Conservation (phyloP, 1,284 basidiomycete genomes). For the Boletellus deceptivus region DNA sequence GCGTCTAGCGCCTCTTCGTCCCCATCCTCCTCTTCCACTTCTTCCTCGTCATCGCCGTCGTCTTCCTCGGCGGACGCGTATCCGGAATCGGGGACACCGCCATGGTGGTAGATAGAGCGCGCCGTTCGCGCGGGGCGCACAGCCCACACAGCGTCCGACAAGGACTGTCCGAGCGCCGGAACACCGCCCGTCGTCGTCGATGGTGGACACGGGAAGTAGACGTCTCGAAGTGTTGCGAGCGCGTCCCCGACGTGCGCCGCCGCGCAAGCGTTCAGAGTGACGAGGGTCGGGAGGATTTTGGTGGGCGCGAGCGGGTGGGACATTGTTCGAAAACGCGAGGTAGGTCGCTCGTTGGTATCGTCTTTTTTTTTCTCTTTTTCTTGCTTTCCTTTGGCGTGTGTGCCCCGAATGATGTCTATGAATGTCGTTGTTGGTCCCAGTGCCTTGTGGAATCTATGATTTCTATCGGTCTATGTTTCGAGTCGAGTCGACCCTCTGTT, state of each 20-base stretch:
- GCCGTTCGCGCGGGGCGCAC: constrained; percentile 16
- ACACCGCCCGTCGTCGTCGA: background rate
- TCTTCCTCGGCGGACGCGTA: constrained; percentile 64
- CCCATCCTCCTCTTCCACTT: constrained; percentile 1
- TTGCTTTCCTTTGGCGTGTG: background rate
- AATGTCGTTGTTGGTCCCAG: background rate
- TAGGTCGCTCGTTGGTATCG: constrained; percentile 10
- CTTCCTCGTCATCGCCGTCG: constrained; percentile 19
- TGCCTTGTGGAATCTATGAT: constrained; percentile 3
- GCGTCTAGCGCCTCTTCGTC: constrained; percentile 32
- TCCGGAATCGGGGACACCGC: constrained; percentile 53
- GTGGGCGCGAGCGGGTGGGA: constrained; percentile 37
- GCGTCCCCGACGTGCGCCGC: constrained; percentile 17
- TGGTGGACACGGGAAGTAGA: constrained; percentile 42
- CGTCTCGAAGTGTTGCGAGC: constrained; percentile 36
- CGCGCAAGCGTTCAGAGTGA: constrained; percentile 36
- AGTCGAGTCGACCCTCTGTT: background rate
- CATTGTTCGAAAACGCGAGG: constrained; percentile 4
- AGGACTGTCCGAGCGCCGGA: constrained; percentile 14
- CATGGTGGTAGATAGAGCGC: constrained; percentile 38
- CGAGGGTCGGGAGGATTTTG: constrained; percentile 47
- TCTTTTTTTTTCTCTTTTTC: constrained; percentile 2
- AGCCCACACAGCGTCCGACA: constrained; percentile 11
- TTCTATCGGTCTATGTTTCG: constrained; percentile 27
- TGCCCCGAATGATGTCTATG: background rate